phyloP scores from a whole-genome alignment of 345 rosid genomes.

The Hypericum perforatum region DNA sequence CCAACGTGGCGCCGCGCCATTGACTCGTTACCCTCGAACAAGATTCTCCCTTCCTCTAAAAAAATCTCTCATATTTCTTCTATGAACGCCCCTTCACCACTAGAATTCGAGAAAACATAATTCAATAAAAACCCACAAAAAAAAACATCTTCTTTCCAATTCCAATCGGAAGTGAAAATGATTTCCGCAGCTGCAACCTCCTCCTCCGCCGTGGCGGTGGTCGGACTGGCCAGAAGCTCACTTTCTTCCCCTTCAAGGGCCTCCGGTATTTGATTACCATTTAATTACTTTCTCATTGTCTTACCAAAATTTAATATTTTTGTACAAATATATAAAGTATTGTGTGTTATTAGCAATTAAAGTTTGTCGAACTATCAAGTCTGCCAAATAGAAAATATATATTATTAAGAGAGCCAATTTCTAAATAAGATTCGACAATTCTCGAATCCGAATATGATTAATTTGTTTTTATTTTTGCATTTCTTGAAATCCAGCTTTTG shows the following conservation, averaged over 20 bases:
- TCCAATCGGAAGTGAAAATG: slow-evolving; percentile 25
- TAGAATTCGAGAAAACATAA: too few species aligned
- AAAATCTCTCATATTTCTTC: slow-evolving; percentile 18
- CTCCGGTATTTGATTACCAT: slow-evolving; percentile 34
- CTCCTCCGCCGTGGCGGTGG: slow-evolving; percentile 45
- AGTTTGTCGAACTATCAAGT: too few species aligned
- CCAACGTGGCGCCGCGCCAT: slow-evolving; percentile 48
- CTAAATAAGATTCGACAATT: too few species aligned
- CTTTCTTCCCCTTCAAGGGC: slow-evolving; percentile 24
- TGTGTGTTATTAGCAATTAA: too few species aligned
- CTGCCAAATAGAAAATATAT: too few species aligned
- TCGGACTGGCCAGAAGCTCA: slow-evolving; percentile 53
- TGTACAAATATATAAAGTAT: too few species aligned
- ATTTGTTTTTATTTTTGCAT: too few species aligned
- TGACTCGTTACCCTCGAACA: slow-evolving; percentile 35
- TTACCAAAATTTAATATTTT: too few species aligned
- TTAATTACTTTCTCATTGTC: not conserved
- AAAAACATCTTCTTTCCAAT: too few species aligned
- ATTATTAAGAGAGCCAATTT: too few species aligned
- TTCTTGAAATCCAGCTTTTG: slow-evolving; percentile 32
- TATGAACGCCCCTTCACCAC: not conserved
- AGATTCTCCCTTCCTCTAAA: slow-evolving; percentile 39
- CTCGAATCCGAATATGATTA: too few species aligned
- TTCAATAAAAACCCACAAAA: too few species aligned
- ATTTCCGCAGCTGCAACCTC: slow-evolving; percentile 56